phyloP scores from a whole-genome alignment of 2,329 filamentous ascomycete genomes.

The Ophiostoma himal-ulmi region DNA sequence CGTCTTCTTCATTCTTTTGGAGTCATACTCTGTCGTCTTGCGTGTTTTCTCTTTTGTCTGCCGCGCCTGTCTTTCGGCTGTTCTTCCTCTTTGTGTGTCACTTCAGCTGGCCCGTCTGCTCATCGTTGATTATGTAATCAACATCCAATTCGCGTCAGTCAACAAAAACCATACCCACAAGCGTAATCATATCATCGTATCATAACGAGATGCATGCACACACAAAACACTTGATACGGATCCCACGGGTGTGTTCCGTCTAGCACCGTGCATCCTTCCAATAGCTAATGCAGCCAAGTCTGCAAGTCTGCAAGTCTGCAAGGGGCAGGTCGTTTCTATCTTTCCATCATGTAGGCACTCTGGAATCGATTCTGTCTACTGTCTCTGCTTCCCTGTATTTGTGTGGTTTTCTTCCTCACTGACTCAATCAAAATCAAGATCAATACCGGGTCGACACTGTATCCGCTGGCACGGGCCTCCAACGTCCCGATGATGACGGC shows the following conservation, averaged over 20 bases:
- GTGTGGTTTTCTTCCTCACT: not conserved
- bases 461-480: conserved; percentile 1
- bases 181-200: too few species aligned
- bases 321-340: not conserved
- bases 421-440: not conserved
- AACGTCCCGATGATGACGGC: not conserved
- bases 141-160: too few species aligned
- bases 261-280: not conserved
- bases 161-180: too few species aligned
- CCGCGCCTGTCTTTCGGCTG: not conserved
- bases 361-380: too few species aligned
- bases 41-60: not conserved
- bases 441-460: not conserved
- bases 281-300: conserved; percentile 12
- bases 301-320: not conserved
- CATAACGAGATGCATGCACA: not conserved
- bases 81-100: conserved; percentile 7
- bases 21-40: not conserved
- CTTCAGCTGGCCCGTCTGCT: not conserved
- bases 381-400: too few species aligned
- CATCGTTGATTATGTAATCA: not conserved
- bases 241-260: conserved; percentile 9
- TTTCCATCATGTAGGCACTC: too few species aligned
- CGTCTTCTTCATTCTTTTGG: not conserved
- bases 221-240: not conserved